phyloP scores from a whole-genome alignment of 495 filamentous ascomycete genomes.

The Penicillium parvum region DNA sequence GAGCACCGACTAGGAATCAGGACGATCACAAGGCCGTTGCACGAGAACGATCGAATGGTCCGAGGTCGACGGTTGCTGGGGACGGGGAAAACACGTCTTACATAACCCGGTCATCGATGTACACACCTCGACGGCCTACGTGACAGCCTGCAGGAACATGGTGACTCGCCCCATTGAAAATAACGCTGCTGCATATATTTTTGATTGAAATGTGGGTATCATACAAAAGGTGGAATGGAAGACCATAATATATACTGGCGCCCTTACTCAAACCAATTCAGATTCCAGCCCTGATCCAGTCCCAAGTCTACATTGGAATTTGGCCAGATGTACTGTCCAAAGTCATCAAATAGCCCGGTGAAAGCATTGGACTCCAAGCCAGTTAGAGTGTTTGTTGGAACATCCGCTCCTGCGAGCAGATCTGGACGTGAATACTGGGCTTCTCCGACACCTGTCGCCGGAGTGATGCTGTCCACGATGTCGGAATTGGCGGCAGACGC shows the following conservation, averaged over 20 bases:
- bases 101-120: slow-evolving; percentile 14
- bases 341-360: slow-evolving; percentile 19
- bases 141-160: too few relatives aligned
- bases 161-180: neutral
- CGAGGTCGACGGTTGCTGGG: slow-evolving; percentile 22
- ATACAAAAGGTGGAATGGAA: too few relatives aligned
- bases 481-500: neutral
- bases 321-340: slow-evolving; percentile 24
- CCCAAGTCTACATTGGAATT: slow-evolving; percentile 30
- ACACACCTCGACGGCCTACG: too few relatives aligned
- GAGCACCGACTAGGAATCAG: slow-evolving; percentile 1
- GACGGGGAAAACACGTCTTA: slow-evolving; percentile 19
- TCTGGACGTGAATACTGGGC: slow-evolving; percentile 12
- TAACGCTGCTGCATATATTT: neutral
- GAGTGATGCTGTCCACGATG: neutral
- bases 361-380: slow-evolving; percentile 21
- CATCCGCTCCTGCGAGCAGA: slow-evolving; percentile 15
- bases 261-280: slow-evolving; percentile 31
- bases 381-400: slow-evolving; percentile 6
- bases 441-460: neutral
- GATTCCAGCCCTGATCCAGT: slow-evolving; percentile 38
- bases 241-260: neutral
- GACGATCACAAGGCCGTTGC: slow-evolving; percentile 21
- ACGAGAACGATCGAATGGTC: slow-evolving; percentile 15
- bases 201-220: too few relatives aligned